phyloP scores from a whole-genome alignment of 768 basidiomycete species.

The Infundibulicybe gibba region DNA sequence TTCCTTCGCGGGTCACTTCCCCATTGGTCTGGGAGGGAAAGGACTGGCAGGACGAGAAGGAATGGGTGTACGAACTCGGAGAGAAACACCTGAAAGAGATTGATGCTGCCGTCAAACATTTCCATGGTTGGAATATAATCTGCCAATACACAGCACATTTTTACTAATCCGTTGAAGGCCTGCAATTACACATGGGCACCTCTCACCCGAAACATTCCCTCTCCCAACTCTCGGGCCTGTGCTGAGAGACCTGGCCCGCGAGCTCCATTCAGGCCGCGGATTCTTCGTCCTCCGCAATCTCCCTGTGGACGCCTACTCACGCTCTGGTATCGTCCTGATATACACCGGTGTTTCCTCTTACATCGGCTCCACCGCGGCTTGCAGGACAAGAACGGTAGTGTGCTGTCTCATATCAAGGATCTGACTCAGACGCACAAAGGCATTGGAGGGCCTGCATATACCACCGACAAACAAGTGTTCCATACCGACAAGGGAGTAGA shows the following conservation, averaged over 20 bases:
- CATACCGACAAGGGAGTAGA: conserved; percentile 18
- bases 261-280: conserved; percentile 18
- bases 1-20: conserved; percentile 28
- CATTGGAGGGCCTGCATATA: conserved; percentile 20
- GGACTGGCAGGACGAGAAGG: conserved; percentile 33
- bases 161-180: conserved; percentile 9
- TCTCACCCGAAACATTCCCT: conserved; percentile 21
- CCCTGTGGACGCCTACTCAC: conserved; percentile 17
- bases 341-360: conserved; percentile 20
- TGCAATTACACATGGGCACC: conserved; percentile 23
- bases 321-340: conserved; percentile 17
- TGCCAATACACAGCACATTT: not conserved
- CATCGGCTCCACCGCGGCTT: conserved; percentile 15
- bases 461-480: conserved; percentile 21
- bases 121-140: conserved; percentile 18
- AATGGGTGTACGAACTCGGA: conserved; percentile 35
- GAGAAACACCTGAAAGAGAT: conserved; percentile 30
- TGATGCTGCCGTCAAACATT: conserved; percentile 27
- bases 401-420: conserved; percentile 20
- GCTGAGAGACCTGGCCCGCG: conserved; percentile 12
- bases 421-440: conserved; percentile 10
- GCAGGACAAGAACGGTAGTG: conserved; percentile 16
- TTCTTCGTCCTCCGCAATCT: conserved; percentile 21
- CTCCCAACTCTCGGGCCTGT: conserved; percentile 17
- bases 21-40: conserved; percentile 42